These are phyloP conservation scores for Pichia exigua DNA, from an alignment of 805 yeast genomes.

Conservation along the genomic window DNA sequence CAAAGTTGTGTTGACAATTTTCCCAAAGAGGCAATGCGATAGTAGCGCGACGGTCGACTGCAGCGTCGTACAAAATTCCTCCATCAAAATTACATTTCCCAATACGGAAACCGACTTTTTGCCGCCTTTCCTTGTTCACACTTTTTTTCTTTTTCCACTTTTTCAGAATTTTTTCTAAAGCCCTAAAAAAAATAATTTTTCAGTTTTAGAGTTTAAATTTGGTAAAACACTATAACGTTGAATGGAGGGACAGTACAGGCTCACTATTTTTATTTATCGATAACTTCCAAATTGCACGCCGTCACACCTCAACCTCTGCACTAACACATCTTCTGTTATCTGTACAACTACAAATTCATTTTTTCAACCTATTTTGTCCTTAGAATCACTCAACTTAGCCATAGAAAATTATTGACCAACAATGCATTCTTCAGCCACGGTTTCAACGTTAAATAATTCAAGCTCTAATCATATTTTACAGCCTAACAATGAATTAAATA, in stretches of 20 bases:
- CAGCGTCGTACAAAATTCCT: background rate
- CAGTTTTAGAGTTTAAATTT: background rate
- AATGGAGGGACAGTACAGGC: background rate
- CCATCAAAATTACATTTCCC: background rate
- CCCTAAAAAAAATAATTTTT: too few species aligned
- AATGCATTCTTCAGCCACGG: background rate
- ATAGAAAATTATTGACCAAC: background rate
- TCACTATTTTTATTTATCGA: background rate
- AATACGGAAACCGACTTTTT: background rate
- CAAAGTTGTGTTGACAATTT: constrained; percentile 2
- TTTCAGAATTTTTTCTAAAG: too few species aligned
- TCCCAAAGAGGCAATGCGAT: background rate
- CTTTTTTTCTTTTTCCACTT: background rate
- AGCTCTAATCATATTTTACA: background rate
- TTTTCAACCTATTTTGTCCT: background rate
- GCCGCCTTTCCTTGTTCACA: background rate
- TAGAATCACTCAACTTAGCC: background rate
- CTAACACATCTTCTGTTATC: background rate
- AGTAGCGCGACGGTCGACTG: background rate
- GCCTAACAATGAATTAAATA: background rate
- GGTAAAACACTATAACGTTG: background rate
- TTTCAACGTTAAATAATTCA: background rate
- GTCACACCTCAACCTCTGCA: background rate
- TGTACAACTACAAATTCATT: background rate
- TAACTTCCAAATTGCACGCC: background rate